Evolutionary conservation across 192 early-diverging fungal genomes (phyloP).

Genomic region (Podila epigama): DNA sequence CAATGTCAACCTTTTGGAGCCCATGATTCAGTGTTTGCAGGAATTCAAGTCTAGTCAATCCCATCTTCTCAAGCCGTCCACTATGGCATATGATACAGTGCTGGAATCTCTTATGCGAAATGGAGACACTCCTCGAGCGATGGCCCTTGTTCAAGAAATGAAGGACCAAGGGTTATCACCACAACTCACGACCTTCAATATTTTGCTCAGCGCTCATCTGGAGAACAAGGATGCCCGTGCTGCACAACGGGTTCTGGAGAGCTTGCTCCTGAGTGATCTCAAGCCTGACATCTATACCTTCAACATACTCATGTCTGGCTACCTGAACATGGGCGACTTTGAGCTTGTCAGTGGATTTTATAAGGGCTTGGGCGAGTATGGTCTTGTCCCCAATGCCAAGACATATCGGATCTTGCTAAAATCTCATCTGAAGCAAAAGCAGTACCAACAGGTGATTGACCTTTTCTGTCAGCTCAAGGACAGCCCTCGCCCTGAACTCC

Average conservation of each 20-base stretch:
- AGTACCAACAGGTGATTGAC: slow-evolving; percentile 18
- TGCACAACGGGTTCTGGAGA: slow-evolving; percentile 28
- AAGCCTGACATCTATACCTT: slow-evolving; percentile 43
- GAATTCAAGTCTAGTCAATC: slow-evolving; percentile 22
- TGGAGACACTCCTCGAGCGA: slow-evolving; percentile 10
- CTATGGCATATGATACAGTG: slow-evolving; percentile 21
- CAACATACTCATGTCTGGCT: slow-evolving; percentile 43
- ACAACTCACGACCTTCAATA: slow-evolving; percentile 36
- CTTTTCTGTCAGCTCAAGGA: slow-evolving; percentile 34
- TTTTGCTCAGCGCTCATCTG: slow-evolving; percentile 20
- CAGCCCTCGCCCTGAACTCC: slow-evolving; percentile 11
- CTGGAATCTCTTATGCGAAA: slow-evolving; percentile 15
- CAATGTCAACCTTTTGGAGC: slow-evolving; percentile 9
- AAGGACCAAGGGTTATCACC: slow-evolving; percentile 16
- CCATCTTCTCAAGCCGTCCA: slow-evolving; percentile 5
- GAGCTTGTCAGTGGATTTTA: slow-evolving; percentile 42
- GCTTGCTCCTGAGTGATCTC: slow-evolving; percentile 22
- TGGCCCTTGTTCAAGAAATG: slow-evolving; percentile 31
- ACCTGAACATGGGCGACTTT: slow-evolving; percentile 37
- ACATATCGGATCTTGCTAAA: slow-evolving; percentile 44
- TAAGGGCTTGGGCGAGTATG: slow-evolving; percentile 43
- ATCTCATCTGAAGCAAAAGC: slow-evolving; percentile 19
- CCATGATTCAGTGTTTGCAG: slow-evolving; percentile 20
- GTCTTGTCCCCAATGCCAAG: slow-evolving; percentile 32
- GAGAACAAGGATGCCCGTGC: slow-evolving; percentile 28